Conservation (phyloP, 345 rosid species). For the Mercurialis annua region DNA sequence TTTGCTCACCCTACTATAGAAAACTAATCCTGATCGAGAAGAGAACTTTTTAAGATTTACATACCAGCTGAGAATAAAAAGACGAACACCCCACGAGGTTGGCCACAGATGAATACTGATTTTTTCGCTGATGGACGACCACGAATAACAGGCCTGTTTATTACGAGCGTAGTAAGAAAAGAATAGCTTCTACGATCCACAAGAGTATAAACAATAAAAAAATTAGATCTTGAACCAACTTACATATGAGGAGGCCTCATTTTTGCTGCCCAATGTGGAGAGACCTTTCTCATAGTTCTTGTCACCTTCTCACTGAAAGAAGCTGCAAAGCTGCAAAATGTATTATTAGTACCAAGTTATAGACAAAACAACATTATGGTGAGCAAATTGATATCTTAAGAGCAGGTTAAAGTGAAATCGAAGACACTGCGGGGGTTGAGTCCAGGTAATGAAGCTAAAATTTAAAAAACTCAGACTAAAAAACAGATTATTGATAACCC, state of each 20-base stretch:
- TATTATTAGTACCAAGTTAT: not conserved
- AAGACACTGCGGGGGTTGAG: not conserved
- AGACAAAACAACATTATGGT: not conserved
- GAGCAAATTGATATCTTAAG: not conserved
- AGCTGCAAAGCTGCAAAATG: constrained; percentile 77
- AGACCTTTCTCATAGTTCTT: constrained; percentile 78
- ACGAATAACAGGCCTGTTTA: constrained; percentile 82
- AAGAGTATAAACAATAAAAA: not conserved
- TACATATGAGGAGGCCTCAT: constrained; percentile 95
- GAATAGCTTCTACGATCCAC: not conserved
- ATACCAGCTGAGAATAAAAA: constrained; percentile 68
- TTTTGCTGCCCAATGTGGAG: constrained; percentile 98
- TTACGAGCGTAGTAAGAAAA: constrained; percentile 13
- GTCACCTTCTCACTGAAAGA: constrained; percentile 88
- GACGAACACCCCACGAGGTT: constrained; percentile 89
- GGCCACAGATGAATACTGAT: constrained; percentile 71
- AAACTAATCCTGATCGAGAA: not conserved
- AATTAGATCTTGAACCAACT: constrained; percentile 9
- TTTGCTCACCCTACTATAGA: too few species aligned
- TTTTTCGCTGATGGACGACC: constrained; percentile 90
- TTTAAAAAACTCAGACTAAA: not conserved
- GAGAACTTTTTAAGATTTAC: constrained; percentile 5
- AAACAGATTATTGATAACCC: not conserved
- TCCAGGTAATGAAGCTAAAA: too few species aligned
- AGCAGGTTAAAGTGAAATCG: not conserved